Evolutionary conservation across 73 alveolate genomes (phyloP).

Genomic region (Uronychia binucleata): DNA sequence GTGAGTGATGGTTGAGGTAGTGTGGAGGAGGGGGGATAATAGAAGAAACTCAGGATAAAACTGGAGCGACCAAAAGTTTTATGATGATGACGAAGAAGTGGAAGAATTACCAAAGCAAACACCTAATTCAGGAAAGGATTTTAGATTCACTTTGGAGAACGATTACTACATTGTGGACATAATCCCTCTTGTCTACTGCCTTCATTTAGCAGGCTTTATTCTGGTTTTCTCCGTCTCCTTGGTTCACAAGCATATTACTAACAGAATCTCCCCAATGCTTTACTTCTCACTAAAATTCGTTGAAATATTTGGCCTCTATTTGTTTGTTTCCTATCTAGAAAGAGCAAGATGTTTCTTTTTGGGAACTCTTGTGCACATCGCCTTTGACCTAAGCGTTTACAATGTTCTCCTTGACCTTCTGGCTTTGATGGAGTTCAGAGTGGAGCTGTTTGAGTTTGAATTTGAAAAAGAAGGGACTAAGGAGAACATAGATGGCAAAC

Average conservation of each 20-base stretch:
- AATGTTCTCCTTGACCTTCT: slow-evolving; percentile 36
- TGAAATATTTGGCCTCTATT: slow-evolving; percentile 30
- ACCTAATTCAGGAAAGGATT: neutral
- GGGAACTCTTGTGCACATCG: slow-evolving; percentile 39
- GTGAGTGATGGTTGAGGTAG: neutral
- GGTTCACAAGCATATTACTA: slow-evolving; percentile 55
- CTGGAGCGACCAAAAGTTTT: too few relatives aligned
- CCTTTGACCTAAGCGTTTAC: slow-evolving; percentile 45
- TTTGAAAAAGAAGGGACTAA: slow-evolving; percentile 25
- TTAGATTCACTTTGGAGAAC: slow-evolving; percentile 19
- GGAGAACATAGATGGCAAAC: slow-evolving; percentile 27
- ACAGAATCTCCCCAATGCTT: slow-evolving; percentile 19
- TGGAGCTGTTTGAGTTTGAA: slow-evolving; percentile 40
- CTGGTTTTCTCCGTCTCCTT: slow-evolving; percentile 34
- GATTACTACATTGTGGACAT: slow-evolving; percentile 16
- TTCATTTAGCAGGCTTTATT: slow-evolving; percentile 26
- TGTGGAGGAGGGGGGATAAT: neutral
- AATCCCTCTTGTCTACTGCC: slow-evolving; percentile 35
- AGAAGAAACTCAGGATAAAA: too few relatives aligned
- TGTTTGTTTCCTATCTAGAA: slow-evolving; percentile 23
- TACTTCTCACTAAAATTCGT: slow-evolving; percentile 20
- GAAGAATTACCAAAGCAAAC: neutral
- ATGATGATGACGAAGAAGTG: neutral
- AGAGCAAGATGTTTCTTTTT: slow-evolving; percentile 21
- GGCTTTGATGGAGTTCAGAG: slow-evolving; percentile 10